phyloP scores from a whole-genome alignment of 2,329 filamentous ascomycete species.

The Trichoderma aggressivum region DNA sequence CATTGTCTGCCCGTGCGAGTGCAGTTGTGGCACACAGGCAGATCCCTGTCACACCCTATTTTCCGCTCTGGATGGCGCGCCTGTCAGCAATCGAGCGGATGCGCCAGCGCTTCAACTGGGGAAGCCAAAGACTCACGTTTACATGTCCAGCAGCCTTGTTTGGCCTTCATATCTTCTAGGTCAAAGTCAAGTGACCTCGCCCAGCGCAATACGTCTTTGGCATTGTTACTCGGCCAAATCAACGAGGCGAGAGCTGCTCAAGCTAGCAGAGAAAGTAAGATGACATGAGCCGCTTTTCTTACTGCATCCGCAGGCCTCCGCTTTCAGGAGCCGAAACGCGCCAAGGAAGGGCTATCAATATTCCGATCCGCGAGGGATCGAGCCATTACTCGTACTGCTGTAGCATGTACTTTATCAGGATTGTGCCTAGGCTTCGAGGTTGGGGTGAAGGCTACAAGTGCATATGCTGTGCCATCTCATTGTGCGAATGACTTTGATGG shows the following conservation, averaged over 20 bases:
- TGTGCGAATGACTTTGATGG: not conserved
- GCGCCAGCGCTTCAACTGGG: not conserved
- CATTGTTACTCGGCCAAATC: constrained; percentile 7
- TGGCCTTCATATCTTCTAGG: constrained; percentile 18
- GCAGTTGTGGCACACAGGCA: constrained; percentile 45
- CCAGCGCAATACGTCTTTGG: constrained; percentile 1
- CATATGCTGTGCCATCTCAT: not conserved
- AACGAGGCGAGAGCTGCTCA: not conserved
- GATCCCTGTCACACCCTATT: constrained; percentile 44
- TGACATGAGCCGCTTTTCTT: not conserved
- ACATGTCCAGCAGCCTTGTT: constrained; percentile 23
- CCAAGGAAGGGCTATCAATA: constrained; percentile 13
- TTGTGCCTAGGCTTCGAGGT: not conserved
- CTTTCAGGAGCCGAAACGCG: constrained; percentile 9
- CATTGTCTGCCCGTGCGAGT: constrained; percentile 40
- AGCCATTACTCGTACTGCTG: not conserved
- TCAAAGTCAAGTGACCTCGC: constrained; percentile 11
- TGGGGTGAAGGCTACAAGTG: not conserved
- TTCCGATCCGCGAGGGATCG: constrained; percentile 9
- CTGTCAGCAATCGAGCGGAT: not conserved
- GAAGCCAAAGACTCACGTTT: constrained; percentile 19
- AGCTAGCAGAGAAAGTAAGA: not conserved
- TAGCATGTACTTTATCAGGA: not conserved
- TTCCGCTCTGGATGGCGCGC: constrained; percentile 38
- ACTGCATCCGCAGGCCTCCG: not conserved